These are phyloP conservation scores for Brasenia schreberi DNA, from an alignment of 164 flowering plant species.

Conservation along the genomic window DNA sequence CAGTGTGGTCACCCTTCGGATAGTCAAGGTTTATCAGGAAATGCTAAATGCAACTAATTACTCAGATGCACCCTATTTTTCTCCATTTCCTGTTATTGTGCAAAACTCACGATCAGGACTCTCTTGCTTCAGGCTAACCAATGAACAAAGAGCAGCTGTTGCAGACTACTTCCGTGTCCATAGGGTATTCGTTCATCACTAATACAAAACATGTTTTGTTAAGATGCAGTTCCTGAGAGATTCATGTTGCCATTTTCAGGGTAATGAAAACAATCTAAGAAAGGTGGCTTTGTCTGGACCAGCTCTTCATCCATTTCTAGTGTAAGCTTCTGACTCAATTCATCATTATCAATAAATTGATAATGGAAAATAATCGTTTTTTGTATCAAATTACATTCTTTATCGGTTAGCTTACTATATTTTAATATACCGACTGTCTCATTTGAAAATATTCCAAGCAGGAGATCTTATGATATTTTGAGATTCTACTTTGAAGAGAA, in stretches of 20 bases:
- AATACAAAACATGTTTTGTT: not conserved
- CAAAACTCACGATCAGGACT: not conserved
- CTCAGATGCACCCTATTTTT: no score
- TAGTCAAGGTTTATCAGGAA: no score
- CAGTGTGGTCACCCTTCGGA: no score
- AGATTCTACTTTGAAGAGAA: constrained; percentile 55
- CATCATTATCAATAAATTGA: no score
- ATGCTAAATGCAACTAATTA: no score
- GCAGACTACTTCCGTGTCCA: constrained; percentile 82
- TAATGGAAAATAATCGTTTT: no score
- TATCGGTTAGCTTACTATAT: not conserved
- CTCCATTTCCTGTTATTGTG: not conserved
- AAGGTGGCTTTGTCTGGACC: constrained; percentile 58
- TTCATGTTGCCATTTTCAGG: constrained; percentile 26
- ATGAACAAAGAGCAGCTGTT: constrained; percentile 84
- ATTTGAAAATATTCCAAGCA: constrained; percentile 11
- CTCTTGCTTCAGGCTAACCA: constrained; percentile 41
- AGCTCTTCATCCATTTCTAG: constrained; percentile 82
- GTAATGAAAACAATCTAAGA: constrained; percentile 62
- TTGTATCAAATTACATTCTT: not conserved
- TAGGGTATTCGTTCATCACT: constrained; percentile 34
- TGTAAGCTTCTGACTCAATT: constrained; percentile 32
- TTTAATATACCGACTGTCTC: not conserved
- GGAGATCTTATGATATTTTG: constrained; percentile 81
- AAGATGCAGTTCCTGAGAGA: not conserved